A percentile compares a stretch with the other conserved stretches of the same genome.
Evolutionary conservation across 495 filamentous ascomycete species (phyloP).

Genomic region (Lasiosphaeria hispida): DNA sequence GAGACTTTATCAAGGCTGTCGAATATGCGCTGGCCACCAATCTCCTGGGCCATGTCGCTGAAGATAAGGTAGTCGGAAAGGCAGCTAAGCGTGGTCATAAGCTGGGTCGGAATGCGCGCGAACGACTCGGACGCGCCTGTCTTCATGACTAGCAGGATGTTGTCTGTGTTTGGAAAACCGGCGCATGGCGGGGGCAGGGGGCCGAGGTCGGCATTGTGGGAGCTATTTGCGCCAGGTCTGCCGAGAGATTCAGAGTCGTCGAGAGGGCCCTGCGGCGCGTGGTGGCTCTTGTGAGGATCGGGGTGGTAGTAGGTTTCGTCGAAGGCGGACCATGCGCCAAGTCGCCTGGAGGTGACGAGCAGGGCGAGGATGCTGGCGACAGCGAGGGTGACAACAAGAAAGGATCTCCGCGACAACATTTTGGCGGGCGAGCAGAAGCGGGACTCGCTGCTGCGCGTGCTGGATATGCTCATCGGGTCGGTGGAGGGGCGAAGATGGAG

Average conservation of each 20-base stretch:
- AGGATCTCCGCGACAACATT: background rate
- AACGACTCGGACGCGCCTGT: slow-evolving; percentile 56
- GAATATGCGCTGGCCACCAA: slow-evolving; percentile 46
- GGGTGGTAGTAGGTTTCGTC: slow-evolving; percentile 16
- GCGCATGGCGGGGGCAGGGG: slow-evolving; percentile 28
- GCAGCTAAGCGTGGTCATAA: slow-evolving; percentile 53
- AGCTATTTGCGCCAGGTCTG: too few relatives aligned
- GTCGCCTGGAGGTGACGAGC: slow-evolving; percentile 27
- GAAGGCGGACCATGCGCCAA: slow-evolving; percentile 28
- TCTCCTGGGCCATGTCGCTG: slow-evolving; percentile 53
- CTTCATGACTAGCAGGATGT: slow-evolving; percentile 53
- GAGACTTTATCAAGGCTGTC: slow-evolving; percentile 53
- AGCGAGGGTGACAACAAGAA: slow-evolving; percentile 17
- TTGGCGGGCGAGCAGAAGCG: background rate
- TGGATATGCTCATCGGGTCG: too few relatives aligned
- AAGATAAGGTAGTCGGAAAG: slow-evolving; percentile 55
- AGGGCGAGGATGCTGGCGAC: slow-evolving; percentile 28
- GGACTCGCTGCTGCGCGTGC: background rate
- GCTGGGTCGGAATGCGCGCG: slow-evolving; percentile 52
- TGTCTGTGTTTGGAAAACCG: slow-evolving; percentile 36
- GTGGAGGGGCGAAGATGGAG: too few relatives aligned
- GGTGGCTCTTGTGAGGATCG: slow-evolving; percentile 22
- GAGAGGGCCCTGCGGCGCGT: slow-evolving; percentile 10
- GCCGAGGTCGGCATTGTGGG: background rate
- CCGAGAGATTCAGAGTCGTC: background rate